Conservation (phyloP, 2,329 filamentous ascomycete species). For the Macroventuria anomochaeta region DNA sequence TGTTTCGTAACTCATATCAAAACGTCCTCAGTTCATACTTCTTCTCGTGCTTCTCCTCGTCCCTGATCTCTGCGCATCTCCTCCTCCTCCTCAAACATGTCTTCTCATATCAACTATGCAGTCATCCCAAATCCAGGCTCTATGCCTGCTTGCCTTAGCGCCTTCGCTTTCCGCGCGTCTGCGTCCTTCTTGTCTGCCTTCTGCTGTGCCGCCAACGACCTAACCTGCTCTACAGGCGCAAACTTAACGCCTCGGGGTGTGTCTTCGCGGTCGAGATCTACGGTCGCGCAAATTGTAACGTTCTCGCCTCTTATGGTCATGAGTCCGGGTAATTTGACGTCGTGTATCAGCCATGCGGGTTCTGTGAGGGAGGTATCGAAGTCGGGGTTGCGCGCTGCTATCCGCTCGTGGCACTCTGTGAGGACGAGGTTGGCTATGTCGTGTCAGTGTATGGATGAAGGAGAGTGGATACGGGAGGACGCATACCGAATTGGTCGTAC, state of each 20-base stretch:
- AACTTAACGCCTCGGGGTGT: conserved; percentile 75
- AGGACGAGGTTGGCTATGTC: conserved; percentile 86
- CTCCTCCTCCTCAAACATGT: not conserved
- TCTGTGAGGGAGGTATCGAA: conserved; percentile 28
- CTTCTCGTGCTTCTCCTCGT: not conserved
- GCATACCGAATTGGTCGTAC: conserved; percentile 95
- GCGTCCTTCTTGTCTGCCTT: conserved; percentile 72
- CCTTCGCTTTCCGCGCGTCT: conserved; percentile 68
- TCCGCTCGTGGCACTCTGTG: conserved; percentile 87
- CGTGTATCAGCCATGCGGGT: conserved; percentile 71
- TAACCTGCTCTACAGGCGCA: conserved; percentile 73
- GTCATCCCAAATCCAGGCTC: conserved; percentile 75
- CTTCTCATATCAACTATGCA: conserved; percentile 7
- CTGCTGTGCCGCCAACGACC: conserved; percentile 73
- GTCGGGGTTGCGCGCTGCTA: conserved; percentile 69
- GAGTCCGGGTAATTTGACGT: conserved; percentile 81
- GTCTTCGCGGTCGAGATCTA: conserved; percentile 96
- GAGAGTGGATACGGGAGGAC: not conserved
- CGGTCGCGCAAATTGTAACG: conserved; percentile 92
- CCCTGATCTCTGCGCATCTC: not conserved
- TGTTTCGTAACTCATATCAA: conserved; percentile 11
- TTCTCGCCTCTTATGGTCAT: conserved; percentile 96
- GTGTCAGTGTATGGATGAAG: conserved; percentile 15
- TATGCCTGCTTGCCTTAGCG: conserved; percentile 58
- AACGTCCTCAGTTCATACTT: not conserved